These are phyloP conservation scores for Agaricus sinodeliciosus DNA, from an alignment of 768 basidiomycete genomes.

Conservation along the genomic window DNA sequence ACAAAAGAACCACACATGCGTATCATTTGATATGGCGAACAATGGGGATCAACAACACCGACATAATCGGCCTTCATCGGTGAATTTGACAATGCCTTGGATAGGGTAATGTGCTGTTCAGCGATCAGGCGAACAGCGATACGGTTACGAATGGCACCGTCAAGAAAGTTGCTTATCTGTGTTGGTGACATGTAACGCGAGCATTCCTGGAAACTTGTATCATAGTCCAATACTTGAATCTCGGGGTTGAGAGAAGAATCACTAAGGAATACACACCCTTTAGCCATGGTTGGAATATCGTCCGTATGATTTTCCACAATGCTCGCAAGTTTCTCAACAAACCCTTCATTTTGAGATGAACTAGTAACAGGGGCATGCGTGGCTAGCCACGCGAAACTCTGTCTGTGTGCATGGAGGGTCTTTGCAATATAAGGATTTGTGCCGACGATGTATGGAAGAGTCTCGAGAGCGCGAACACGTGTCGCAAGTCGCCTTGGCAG, in stretches of 20 bases:
- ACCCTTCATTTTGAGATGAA: conserved; percentile 62
- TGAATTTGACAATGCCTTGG: conserved; percentile 51
- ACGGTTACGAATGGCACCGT: conserved; percentile 79
- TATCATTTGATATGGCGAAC: conserved; percentile 70
- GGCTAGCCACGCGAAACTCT: conserved; percentile 65
- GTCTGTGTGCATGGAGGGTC: conserved; percentile 59
- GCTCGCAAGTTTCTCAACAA: conserved; percentile 60
- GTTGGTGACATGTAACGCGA: conserved; percentile 74
- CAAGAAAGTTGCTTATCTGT: conserved; percentile 76
- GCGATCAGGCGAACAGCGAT: conserved; percentile 86
- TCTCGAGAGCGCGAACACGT: conserved; percentile 67
- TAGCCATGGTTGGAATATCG: conserved; percentile 88
- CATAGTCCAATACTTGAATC: background rate
- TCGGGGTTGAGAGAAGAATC: background rate
- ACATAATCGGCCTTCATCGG: conserved; percentile 34
- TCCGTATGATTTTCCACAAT: conserved; percentile 76
- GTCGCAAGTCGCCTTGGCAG: conserved; percentile 72
- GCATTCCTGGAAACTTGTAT: conserved; percentile 75
- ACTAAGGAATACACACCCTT: conserved; percentile 46
- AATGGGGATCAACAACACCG: conserved; percentile 70
- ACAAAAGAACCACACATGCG: conserved; percentile 81
- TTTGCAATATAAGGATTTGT: conserved; percentile 83
- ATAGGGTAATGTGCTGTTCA: conserved; percentile 85
- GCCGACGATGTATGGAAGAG: conserved; percentile 82
- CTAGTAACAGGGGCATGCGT: conserved; percentile 59